Evolutionary conservation across 495 filamentous ascomycete species (phyloP).

Genomic region (Penicillium antarcticum): DNA sequence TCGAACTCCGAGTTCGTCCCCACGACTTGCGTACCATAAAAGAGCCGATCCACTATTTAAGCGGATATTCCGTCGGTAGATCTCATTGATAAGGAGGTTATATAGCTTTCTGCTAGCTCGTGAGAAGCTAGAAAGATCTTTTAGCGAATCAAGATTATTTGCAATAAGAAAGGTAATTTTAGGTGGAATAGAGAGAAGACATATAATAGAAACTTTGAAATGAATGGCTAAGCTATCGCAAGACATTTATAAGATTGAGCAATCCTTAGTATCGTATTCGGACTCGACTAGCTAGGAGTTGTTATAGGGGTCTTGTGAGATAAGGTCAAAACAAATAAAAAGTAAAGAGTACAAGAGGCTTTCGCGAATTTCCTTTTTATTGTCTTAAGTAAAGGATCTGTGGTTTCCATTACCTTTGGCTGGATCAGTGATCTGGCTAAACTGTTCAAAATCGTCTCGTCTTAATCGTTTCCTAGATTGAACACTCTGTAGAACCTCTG

Average conservation of each 20-base stretch:
- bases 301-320: too few species aligned
- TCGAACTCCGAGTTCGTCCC: slow-evolving; percentile 1
- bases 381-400: too few species aligned
- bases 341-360: too few species aligned
- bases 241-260: neutral
- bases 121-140: neutral
- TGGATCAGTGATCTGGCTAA: too few species aligned
- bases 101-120: neutral
- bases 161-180: slow-evolving; percentile 3
- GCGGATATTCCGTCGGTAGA: neutral
- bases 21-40: slow-evolving; percentile 9
- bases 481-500: too few species aligned
- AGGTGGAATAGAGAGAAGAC: neutral
- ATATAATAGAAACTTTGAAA: neutral
- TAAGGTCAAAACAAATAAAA: too few species aligned
- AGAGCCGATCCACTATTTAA: slow-evolving; percentile 7
- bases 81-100: neutral
- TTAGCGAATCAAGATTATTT: neutral
- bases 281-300: too few species aligned
- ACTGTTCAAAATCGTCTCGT: too few species aligned
- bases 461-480: too few species aligned
- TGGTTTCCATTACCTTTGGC: too few species aligned
- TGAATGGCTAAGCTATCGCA: neutral
- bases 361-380: too few species aligned
- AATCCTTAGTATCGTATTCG: too few species aligned